These are phyloP conservation scores for Beauveria sp. DNA, from an alignment of 2,329 filamentous ascomycete genomes.

Conservation along the genomic window DNA sequence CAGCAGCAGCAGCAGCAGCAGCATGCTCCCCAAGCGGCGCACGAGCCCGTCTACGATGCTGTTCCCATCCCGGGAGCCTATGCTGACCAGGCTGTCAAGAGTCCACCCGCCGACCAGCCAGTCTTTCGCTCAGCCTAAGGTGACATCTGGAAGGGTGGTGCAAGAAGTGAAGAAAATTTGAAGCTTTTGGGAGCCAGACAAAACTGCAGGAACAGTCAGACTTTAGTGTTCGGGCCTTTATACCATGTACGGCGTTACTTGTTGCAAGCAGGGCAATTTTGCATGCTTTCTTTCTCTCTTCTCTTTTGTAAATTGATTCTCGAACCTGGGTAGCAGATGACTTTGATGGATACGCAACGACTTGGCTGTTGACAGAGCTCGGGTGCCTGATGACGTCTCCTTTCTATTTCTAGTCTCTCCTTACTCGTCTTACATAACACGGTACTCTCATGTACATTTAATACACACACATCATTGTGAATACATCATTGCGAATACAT, in stretches of 20 bases:
- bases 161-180: not conserved
- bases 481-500: not conserved
- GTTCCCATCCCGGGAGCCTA: slow-evolving; percentile 90
- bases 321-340: not conserved
- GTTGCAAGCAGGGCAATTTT: not conserved
- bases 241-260: slow-evolving; percentile 7
- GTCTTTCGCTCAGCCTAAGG: slow-evolving; percentile 29
- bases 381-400: not conserved
- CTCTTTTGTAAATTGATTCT: slow-evolving; percentile 1
- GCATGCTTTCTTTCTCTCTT: not conserved
- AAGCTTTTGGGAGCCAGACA: not conserved
- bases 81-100: slow-evolving; percentile 46
- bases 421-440: slow-evolving; percentile 1
- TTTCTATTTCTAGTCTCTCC: slow-evolving; percentile 7
- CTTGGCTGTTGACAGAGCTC: not conserved
- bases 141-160: slow-evolving; percentile 10
- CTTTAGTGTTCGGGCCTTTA: not conserved
- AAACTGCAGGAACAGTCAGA: slow-evolving; percentile 8
- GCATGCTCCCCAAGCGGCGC: slow-evolving; percentile 63
- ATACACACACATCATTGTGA: not conserved
- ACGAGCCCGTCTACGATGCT: slow-evolving; percentile 75
- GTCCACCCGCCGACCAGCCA: slow-evolving; percentile 38
- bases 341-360: not conserved
- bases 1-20: slow-evolving; percentile 43
- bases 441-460: slow-evolving; percentile 10